Evolutionary conservation across 768 basidiomycete species (phyloP), one percentile per base, ranked within the genome.

Genomic region (Podaxis sp.): DNA sequence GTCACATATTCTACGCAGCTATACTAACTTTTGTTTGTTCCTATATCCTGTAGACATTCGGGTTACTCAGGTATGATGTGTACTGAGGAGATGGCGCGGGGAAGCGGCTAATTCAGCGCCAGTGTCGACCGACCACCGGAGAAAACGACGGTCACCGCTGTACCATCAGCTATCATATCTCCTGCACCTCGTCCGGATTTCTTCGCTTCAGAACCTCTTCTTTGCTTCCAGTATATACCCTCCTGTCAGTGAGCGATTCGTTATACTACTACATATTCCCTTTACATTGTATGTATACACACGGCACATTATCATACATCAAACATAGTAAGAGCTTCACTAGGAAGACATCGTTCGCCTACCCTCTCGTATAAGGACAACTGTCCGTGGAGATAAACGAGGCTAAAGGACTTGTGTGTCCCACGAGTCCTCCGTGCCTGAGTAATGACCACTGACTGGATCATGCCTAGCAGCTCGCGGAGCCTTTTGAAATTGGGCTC

Each of bases 401-500:
- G 48, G 20, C 58, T 59, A 38, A 59, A 59, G 37, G 46, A 49
- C 22, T 59, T 59, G 26, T 10, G 41, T 10, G 4, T 40, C 15
- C 36, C 49, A 40, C 33, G 33, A 38, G 26, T 46, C 28, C 24
- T 12, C 10, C 13, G 20, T 22, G 33, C 30, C 33, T 41, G 58
- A 6, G 4, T 0, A 5, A 59, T 26, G n/a, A 59, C 49, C 33
- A 33, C 49, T 6, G 20, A 24, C 67, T 81, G 76, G 38, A 91
- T 84, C 15, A 74, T 64, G 54, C 75, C 70, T 60, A 81, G 70
- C 62, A 78, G 69, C 66, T 73, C 72, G 65, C 79, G 67, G 49
- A 82, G 66, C 64, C 70, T 78, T 64, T 74, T 77, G 55, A 78
- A 63, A 48, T 72, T 71, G n/a, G 69, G 70, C 68, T 79, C 78